Evolutionary conservation across 1,284 basidiomycete species (phyloP).

Genomic region (Microbotryum saponariae): DNA sequence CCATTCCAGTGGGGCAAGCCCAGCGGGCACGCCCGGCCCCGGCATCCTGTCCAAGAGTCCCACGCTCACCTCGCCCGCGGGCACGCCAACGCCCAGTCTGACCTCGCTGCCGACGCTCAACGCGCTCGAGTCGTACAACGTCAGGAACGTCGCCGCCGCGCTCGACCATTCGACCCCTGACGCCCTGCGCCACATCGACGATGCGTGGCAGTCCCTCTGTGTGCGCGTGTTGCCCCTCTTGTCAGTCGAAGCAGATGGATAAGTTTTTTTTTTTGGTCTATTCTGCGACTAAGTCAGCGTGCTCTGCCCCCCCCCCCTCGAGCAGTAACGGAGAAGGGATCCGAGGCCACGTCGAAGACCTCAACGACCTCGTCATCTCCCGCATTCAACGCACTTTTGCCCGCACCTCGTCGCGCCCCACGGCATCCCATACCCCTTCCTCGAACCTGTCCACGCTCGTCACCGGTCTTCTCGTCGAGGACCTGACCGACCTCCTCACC

Average conservation of each 20-base stretch:
- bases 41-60: not conserved
- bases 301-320: constrained; percentile 53
- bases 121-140: constrained; percentile 16
- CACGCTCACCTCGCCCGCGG: not conserved
- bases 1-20: not conserved
- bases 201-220: constrained; percentile 32
- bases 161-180: constrained; percentile 18
- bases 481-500: constrained; percentile 71
- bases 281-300: no score
- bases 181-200: constrained; percentile 10
- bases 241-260: constrained; percentile 7
- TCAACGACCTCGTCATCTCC: constrained; percentile 67
- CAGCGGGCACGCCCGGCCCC: not conserved
- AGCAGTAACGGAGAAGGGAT: constrained; percentile 70
- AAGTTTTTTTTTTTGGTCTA: no score
- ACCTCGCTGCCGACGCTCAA: not conserved
- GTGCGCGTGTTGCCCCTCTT: constrained; percentile 29
- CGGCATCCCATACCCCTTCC: constrained; percentile 4
- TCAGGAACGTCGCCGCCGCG: constrained; percentile 22
- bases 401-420: constrained; percentile 34
- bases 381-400: constrained; percentile 56
- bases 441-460: constrained; percentile 35
- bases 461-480: constrained; percentile 57
- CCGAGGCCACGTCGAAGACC: constrained; percentile 81
- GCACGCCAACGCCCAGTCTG: not conserved